These are phyloP conservation scores for Neocallimastix lanati DNA, from an alignment of 192 early-diverging fungal species.

Conservation along the genomic window DNA sequence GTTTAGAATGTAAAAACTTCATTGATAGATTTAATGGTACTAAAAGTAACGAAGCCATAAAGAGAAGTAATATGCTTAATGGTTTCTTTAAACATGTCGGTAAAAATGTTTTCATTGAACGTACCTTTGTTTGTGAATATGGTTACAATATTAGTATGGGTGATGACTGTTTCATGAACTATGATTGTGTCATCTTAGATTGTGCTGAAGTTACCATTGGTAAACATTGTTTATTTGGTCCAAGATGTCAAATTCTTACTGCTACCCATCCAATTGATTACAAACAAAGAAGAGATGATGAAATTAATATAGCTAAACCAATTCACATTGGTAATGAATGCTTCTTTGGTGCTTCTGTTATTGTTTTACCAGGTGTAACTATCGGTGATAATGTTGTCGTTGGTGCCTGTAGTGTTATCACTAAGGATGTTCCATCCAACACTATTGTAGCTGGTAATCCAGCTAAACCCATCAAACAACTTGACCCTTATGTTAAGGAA, in stretches of 20 bases:
- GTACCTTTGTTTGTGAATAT: too few species aligned
- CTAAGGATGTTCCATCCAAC: conserved; percentile 64
- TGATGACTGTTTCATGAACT: conserved; percentile 17
- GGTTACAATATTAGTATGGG: too few species aligned
- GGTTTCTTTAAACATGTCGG: too few species aligned
- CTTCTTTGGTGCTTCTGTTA: conserved; percentile 70
- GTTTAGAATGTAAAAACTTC: too few species aligned
- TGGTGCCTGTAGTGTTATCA: conserved; percentile 71
- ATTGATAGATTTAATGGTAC: too few species aligned
- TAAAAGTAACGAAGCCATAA: too few species aligned
- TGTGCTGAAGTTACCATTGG: conserved; percentile 54
- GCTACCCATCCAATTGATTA: conserved; percentile 54
- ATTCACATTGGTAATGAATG: conserved; percentile 57
- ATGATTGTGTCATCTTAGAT: conserved; percentile 56
- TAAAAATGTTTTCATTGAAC: too few species aligned
- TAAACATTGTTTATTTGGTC: conserved; percentile 51
- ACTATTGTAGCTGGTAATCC: conserved; percentile 74
- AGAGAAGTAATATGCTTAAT: too few species aligned
- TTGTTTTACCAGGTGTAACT: conserved; percentile 70
- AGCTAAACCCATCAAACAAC: conserved; percentile 46
- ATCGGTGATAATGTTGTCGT: conserved; percentile 56
- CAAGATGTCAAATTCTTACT: conserved; percentile 52
- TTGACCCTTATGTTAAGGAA: conserved; percentile 4
- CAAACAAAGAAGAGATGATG: conserved; percentile 4
- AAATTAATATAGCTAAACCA: too few species aligned